Conservation (phyloP, 306 rosid genomes). For the Styphnolobium japonicum region DNA sequence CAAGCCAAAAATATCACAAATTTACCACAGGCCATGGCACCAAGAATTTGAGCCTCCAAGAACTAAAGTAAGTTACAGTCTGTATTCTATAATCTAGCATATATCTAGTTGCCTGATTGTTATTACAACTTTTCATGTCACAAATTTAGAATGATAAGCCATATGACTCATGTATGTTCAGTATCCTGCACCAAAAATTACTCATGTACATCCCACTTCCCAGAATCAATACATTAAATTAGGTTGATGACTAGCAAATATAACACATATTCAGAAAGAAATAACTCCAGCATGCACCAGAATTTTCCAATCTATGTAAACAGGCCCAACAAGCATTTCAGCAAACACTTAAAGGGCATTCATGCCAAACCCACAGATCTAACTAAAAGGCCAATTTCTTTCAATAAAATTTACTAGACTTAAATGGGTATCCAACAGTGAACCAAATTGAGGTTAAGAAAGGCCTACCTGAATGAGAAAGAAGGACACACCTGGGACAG, state of each 20-base stretch:
- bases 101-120: neutral
- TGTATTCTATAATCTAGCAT: neutral
- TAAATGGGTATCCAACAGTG: neutral
- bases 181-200: neutral
- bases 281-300: neutral
- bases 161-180: neutral
- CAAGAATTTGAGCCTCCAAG: neutral
- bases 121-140: neutral
- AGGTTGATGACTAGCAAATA: neutral
- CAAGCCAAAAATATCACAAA: neutral
- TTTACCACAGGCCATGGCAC: neutral
- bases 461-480: neutral
- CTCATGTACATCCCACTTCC: neutral
- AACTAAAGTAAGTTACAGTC: neutral
- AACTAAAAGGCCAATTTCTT: neutral
- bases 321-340: constrained; percentile 3
- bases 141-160: neutral
- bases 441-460: neutral
- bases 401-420: neutral
- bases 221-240: neutral
- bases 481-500: neutral
- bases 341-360: constrained; percentile 23
- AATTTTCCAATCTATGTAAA: neutral
- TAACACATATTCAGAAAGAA: neutral
- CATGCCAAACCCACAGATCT: neutral